phyloP scores from a whole-genome alignment of 495 filamentous ascomycete genomes.

The Penicillium canariense region DNA sequence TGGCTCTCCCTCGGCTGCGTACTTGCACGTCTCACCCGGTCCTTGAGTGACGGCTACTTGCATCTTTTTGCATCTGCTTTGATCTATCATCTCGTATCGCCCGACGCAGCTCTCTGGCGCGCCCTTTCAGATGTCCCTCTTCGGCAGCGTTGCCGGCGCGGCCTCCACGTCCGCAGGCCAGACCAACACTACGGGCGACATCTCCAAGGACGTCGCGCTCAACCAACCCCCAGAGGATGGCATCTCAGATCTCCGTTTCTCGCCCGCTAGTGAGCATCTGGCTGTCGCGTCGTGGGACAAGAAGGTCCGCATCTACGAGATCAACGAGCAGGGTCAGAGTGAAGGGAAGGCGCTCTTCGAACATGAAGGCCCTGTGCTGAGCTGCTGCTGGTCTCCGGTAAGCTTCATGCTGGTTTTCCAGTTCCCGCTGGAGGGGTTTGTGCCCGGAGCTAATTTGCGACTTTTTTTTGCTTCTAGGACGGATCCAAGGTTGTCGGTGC shows the following conservation, averaged over 20 bases:
- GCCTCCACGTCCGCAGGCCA: constrained; percentile 45
- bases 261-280: constrained; percentile 71
- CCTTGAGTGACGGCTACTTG: background rate
- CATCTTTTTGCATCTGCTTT: background rate
- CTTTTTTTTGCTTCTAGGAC: constrained; percentile 43
- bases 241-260: constrained; percentile 80
- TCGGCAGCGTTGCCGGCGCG: constrained; percentile 48
- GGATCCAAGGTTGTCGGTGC: constrained; percentile 75
- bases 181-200: constrained; percentile 79
- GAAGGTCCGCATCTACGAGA: constrained; percentile 89
- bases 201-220: constrained; percentile 82
- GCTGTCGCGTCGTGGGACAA: constrained; percentile 93
- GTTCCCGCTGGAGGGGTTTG: background rate
- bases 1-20: too few relatives aligned
- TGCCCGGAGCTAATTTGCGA: constrained; percentile 4
- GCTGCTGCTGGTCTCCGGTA: constrained; percentile 82
- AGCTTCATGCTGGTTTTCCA: constrained; percentile 20
- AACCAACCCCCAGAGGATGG: constrained; percentile 77
- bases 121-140: constrained; percentile 54
- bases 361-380: constrained; percentile 73
- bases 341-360: constrained; percentile 76
- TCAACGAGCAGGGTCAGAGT: constrained; percentile 66
- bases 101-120: constrained; percentile 7
- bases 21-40: too few relatives aligned
- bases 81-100: background rate